phyloP scores from a whole-genome alignment of 2,329 filamentous ascomycete genomes.

The Talaromyces islandicus region DNA sequence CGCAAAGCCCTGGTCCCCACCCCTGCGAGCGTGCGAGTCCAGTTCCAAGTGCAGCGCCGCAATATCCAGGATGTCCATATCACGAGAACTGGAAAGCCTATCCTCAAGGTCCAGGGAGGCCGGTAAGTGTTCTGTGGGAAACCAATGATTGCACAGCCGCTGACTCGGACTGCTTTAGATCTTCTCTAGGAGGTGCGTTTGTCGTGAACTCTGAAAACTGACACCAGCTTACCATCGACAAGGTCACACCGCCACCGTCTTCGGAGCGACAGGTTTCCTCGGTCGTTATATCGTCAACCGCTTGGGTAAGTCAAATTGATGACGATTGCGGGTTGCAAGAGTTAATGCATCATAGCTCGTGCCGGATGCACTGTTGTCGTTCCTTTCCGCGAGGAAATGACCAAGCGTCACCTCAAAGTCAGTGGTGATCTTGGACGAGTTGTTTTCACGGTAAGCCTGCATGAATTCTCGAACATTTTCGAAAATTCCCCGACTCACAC shows the following conservation, averaged over 20 bases:
- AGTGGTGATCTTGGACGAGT: slow-evolving; percentile 90
- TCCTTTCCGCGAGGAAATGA: slow-evolving; percentile 95
- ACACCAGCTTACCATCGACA: slow-evolving; percentile 24
- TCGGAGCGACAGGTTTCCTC: slow-evolving; percentile 92
- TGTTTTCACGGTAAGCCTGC: slow-evolving; percentile 63
- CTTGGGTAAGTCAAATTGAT: slow-evolving; percentile 56
- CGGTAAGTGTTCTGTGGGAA: slow-evolving; percentile 53
- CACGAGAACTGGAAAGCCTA: slow-evolving; percentile 92
- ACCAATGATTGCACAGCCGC: slow-evolving; percentile 12
- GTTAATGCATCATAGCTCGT: slow-evolving; percentile 56
- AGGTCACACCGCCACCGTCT: slow-evolving; percentile 96
- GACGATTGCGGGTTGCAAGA: slow-evolving; percentile 21
- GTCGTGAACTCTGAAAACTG: slow-evolving; percentile 15
- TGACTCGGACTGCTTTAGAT: slow-evolving; percentile 46
- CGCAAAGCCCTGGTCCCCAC: slow-evolving; percentile 31
- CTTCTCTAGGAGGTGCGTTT: slow-evolving; percentile 72
- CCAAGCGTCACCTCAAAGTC: slow-evolving; percentile 92
- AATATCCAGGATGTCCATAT: slow-evolving; percentile 77
- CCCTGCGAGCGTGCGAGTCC: slow-evolving; percentile 23
- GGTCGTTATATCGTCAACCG: slow-evolving; percentile 97
- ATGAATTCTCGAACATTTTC: neutral
- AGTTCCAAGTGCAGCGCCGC: slow-evolving; percentile 41
- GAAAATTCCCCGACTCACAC: slow-evolving; percentile 1
- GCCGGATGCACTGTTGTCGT: slow-evolving; percentile 92
- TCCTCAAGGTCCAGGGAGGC: slow-evolving; percentile 82